Conservation (phyloP, 805 yeast species). For the Zygotorulaspora sp. region DNA sequence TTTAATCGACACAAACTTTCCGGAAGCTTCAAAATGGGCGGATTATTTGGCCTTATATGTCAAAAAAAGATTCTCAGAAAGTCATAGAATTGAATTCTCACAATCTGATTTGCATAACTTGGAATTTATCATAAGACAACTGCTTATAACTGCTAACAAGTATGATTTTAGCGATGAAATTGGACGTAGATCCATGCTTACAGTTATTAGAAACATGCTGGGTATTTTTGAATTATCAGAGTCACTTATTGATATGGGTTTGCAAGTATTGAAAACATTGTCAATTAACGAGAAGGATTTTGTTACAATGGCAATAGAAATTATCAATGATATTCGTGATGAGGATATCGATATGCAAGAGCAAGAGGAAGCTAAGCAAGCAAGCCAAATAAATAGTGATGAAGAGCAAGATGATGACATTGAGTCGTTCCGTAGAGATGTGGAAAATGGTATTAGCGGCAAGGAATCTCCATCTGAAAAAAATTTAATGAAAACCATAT, state of each 20-base stretch:
- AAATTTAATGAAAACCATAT: constrained; percentile 16
- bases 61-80: constrained; percentile 37
- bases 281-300: constrained; percentile 82
- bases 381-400: constrained; percentile 16
- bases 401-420: constrained; percentile 35
- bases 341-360: constrained; percentile 43
- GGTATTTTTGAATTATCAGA: constrained; percentile 55
- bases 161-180: constrained; percentile 88
- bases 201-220: constrained; percentile 53
- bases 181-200: constrained; percentile 75
- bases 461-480: constrained; percentile 17
- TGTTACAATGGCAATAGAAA: constrained; percentile 76
- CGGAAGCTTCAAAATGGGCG: constrained; percentile 74
- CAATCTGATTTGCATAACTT: constrained; percentile 50
- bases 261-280: constrained; percentile 61
- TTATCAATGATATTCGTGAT: constrained; percentile 80
- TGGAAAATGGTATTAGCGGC: constrained; percentile 36
- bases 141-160: constrained; percentile 58
- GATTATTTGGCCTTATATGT: constrained; percentile 54
- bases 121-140: constrained; percentile 72
- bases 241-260: constrained; percentile 48
- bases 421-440: constrained; percentile 47
- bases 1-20: constrained; percentile 62
- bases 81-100: constrained; percentile 17
- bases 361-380: constrained; percentile 19